Conservation (phyloP, 805 yeast genomes). For the Zygosaccharomyces rouxii region DNA sequence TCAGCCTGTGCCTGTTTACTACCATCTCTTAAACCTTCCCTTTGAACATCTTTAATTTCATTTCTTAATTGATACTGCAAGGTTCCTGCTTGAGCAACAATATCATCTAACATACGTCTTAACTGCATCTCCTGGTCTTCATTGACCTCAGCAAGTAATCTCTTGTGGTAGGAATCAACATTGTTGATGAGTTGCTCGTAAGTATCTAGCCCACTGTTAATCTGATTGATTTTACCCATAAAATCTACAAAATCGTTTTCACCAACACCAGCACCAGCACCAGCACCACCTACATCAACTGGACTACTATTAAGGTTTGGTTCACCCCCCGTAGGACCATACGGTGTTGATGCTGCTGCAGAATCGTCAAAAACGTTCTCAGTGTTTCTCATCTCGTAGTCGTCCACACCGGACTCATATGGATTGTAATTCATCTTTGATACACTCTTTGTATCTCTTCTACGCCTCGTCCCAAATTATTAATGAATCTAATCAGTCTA, state of each 20-base stretch:
- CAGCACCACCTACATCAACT: background rate
- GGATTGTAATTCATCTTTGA: constrained; percentile 30
- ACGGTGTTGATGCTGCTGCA: constrained; percentile 8
- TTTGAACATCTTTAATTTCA: constrained; percentile 73
- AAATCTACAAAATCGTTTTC: constrained; percentile 52
- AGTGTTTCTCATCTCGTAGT: constrained; percentile 23
- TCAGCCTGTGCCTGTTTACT: constrained; percentile 90
- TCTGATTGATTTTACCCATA: constrained; percentile 62
- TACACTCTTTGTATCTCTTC: background rate
- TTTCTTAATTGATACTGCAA: constrained; percentile 70
- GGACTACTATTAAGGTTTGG: background rate
- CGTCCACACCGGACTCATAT: constrained; percentile 17
- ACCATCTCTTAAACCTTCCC: constrained; percentile 62
- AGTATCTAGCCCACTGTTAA: constrained; percentile 65
- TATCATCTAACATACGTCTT: constrained; percentile 70
- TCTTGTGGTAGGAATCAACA: constrained; percentile 65
- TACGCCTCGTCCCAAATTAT: background rate
- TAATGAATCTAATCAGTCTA: background rate
- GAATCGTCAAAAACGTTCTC: constrained; percentile 19
- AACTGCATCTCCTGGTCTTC: constrained; percentile 63
- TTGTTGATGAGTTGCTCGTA: constrained; percentile 66
- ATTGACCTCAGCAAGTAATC: constrained; percentile 67
- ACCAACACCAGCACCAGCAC: constrained; percentile 31
- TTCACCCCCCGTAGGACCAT: constrained; percentile 6
- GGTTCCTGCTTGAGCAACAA: constrained; percentile 72